Base-by-base conservation (phyloP, 2,329 filamentous ascomycete genomes). In the Fusarium keratoplasticum region DNA sequence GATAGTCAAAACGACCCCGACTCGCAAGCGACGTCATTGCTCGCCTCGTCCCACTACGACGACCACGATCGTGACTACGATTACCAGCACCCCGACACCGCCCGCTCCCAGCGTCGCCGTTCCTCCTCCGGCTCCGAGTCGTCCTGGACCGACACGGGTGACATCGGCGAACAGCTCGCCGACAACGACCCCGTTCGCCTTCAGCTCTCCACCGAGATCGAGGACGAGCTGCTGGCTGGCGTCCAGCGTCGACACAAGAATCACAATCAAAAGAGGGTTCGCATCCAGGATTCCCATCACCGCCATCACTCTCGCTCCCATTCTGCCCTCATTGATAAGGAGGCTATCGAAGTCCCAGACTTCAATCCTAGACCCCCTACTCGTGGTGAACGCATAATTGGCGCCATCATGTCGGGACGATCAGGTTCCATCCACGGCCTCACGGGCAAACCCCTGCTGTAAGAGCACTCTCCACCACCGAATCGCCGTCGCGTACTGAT, bases 401-500 rank as follows among this genome's bases (percentile, higher is more conserved):
- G 93, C 77, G 84, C 88, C 87, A 93, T 97, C 89, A 98, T 99
- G 95, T 91, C 95, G 76, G 91, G 92, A 81, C 91, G 94, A 74
- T 89, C 91, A 77, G 87, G 89, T 81, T 91, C 93, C 81, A 92
- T 95, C 80, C 94, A 96, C 86, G 96, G 96, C 87, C 90, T 99
- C 78, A 97, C 97, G 79, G 96, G 96, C 86, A 98, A 97, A 87
- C 92, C 96, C 84, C 88, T 99, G 80, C 90, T 99, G 93, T 98
- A 90, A 71, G 87, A 82, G 54, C 11, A 7, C 62, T 33, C 8
- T 33, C 40, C 36, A 22, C 16, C 22, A 22, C 20, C 40, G 7
- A 25, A 22, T 29, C 18, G 54, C 55, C 27, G 63, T 66, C 54
- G 55, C 25, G 40, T 74, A 69, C 77, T 79, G 42, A 78, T 22